Conservation (phyloP, 2,329 filamentous ascomycete species). For the Hawksworthiomyces lignivorus region DNA sequence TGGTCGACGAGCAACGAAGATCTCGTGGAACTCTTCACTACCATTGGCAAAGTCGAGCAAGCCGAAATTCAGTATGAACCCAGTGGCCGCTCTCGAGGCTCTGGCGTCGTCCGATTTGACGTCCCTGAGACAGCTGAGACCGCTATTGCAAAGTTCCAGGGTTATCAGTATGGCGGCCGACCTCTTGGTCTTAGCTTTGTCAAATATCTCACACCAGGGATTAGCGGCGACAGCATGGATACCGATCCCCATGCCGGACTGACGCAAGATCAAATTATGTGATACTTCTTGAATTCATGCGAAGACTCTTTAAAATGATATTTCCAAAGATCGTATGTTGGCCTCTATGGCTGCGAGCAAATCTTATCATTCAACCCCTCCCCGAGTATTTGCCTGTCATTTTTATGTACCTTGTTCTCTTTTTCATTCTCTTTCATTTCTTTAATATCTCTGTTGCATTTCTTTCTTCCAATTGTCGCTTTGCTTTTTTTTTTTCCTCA, state of each 20-base stretch:
- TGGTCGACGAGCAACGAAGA: slow-evolving; percentile 99
- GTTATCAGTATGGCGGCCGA: slow-evolving; percentile 93
- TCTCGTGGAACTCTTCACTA: slow-evolving; percentile 90
- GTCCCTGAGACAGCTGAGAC: slow-evolving; percentile 77
- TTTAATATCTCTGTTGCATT: slow-evolving; percentile 13
- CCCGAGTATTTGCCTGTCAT: too few relatives aligned
- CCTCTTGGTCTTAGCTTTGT: slow-evolving; percentile 90
- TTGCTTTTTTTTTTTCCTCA: not conserved
- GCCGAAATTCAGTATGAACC: slow-evolving; percentile 99
- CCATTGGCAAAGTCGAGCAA: slow-evolving; percentile 94
- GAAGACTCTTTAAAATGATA: too few relatives aligned
- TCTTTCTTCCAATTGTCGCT: not conserved
- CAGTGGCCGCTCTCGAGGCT: slow-evolving; percentile 89
- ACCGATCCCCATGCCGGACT: slow-evolving; percentile 65
- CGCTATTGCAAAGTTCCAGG: slow-evolving; percentile 93
- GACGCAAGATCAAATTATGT: slow-evolving; percentile 99
- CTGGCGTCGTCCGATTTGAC: slow-evolving; percentile 94
- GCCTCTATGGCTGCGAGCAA: too few relatives aligned
- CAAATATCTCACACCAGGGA: slow-evolving; percentile 70
- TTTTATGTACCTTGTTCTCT: not conserved
- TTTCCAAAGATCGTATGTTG: too few relatives aligned
- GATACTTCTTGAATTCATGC: slow-evolving; percentile 4
- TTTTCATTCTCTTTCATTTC: not conserved
- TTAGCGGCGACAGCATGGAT: slow-evolving; percentile 69
- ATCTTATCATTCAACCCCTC: too few relatives aligned